These are phyloP conservation scores for Bjerkandera adusta DNA, from an alignment of 1,284 basidiomycete species.

Conservation along the genomic window DNA sequence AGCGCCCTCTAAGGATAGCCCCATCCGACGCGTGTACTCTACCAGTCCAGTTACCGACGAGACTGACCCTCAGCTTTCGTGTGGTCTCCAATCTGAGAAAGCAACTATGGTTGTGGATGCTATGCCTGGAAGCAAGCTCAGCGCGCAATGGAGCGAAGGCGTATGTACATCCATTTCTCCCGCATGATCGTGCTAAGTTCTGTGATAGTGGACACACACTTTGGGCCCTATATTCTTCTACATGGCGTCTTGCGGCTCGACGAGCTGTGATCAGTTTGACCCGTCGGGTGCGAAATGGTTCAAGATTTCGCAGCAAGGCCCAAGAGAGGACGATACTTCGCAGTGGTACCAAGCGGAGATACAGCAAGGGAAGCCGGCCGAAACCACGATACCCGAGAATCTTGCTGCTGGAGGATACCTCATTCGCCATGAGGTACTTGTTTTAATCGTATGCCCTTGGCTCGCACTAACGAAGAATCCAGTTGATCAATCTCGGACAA, in stretches of 20 bases:
- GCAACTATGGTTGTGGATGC: slow-evolving; percentile 36
- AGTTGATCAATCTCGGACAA: slow-evolving; percentile 62
- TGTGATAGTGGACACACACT: slow-evolving; percentile 43
- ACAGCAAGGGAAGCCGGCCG: slow-evolving; percentile 38
- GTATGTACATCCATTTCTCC: slow-evolving; percentile 14
- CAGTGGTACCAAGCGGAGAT: not conserved
- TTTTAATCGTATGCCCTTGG: not conserved
- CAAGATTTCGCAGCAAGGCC: slow-evolving; percentile 53
- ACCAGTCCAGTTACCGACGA: slow-evolving; percentile 41
- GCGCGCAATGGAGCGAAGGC: slow-evolving; percentile 38
- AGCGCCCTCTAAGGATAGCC: no score
- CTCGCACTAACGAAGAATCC: not conserved
- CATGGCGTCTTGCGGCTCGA: slow-evolving; percentile 55
- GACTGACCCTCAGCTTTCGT: slow-evolving; percentile 36
- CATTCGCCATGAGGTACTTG: slow-evolving; percentile 55
- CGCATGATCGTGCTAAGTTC: slow-evolving; percentile 17
- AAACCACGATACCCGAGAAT: slow-evolving; percentile 50
- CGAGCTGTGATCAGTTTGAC: slow-evolving; percentile 59
- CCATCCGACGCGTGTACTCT: slow-evolving; percentile 26
- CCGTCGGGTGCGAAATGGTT: slow-evolving; percentile 62
- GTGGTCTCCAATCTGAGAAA: slow-evolving; percentile 39
- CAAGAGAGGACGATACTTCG: slow-evolving; percentile 27
- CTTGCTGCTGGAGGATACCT: slow-evolving; percentile 65
- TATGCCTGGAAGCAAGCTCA: slow-evolving; percentile 36
- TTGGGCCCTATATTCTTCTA: slow-evolving; percentile 69